Evolutionary conservation across 768 basidiomycete genomes (phyloP).

Genomic region (Suillus decipiens): DNA sequence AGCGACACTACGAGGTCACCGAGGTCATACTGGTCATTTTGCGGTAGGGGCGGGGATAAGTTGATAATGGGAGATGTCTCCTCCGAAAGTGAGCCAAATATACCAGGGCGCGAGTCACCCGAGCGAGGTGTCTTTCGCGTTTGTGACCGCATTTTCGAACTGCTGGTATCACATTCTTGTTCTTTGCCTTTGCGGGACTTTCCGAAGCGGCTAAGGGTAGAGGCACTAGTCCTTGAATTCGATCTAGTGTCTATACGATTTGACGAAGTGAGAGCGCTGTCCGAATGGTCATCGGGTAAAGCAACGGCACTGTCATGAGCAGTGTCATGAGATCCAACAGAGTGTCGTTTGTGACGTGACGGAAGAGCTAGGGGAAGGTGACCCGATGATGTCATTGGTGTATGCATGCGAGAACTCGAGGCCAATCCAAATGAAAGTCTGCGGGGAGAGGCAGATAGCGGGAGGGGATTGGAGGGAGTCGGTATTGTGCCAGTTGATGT

Average conservation of each 20-base stretch:
- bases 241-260: neutral
- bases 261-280: neutral
- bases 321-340: constrained; percentile 30
- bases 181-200: constrained; percentile 29
- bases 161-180: constrained; percentile 9
- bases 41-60: constrained; percentile 15
- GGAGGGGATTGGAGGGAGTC: constrained; percentile 30
- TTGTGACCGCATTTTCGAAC: constrained; percentile 7
- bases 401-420: constrained; percentile 25
- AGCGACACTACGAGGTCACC: constrained; percentile 8
- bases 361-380: constrained; percentile 28
- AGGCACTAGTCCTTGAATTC: constrained; percentile 12
- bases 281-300: constrained; percentile 27
- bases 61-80: constrained; percentile 18
- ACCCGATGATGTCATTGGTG: constrained; percentile 31
- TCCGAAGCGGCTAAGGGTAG: constrained; percentile 18
- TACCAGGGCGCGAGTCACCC: constrained; percentile 4
- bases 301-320: constrained; percentile 37
- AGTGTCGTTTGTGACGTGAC: constrained; percentile 28
- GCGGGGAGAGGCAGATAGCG: constrained; percentile 36
- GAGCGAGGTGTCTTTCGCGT: constrained; percentile 11
- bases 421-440: constrained; percentile 34
- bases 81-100: constrained; percentile 26
- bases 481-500: constrained; percentile 25
- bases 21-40: constrained; percentile 7